These are phyloP conservation scores for Boletus rubescentipes DNA, from an alignment of 768 basidiomycete genomes.

Conservation along the genomic window DNA sequence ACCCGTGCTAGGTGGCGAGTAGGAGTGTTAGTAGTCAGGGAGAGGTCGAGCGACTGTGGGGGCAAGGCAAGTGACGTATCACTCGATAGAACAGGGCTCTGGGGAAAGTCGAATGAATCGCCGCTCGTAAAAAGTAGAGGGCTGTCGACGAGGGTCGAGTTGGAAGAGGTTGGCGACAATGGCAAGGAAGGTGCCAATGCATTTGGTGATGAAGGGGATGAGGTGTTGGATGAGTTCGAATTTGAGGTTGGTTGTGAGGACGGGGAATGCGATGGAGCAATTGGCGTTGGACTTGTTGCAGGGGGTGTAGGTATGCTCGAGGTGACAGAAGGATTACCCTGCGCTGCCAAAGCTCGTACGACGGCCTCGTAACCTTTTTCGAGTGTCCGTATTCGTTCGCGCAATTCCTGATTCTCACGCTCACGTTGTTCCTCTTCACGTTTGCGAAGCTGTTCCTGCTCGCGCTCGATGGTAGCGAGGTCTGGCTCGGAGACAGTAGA, in stretches of 20 bases:
- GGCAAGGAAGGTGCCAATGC: constrained; percentile 35
- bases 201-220: constrained; percentile 24
- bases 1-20: constrained; percentile 99
- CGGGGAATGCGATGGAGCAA: constrained; percentile 20
- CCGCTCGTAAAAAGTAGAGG: constrained; percentile 27
- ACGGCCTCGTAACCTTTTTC: constrained; percentile 83
- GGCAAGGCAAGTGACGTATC: constrained; percentile 28
- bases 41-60: constrained; percentile 32
- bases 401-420: constrained; percentile 71
- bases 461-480: constrained; percentile 24
- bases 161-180: constrained; percentile 43
- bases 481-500: constrained; percentile 18
- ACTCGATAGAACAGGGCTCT: constrained; percentile 38
- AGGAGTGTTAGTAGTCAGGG: constrained; percentile 47
- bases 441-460: constrained; percentile 33
- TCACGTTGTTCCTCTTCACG: constrained; percentile 45
- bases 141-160: constrained; percentile 38
- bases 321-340: constrained; percentile 39
- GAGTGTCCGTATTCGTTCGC: constrained; percentile 72
- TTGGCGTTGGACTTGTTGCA: constrained; percentile 8
- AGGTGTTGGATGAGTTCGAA: constrained; percentile 19
- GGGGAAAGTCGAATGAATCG: constrained; percentile 33
- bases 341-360: constrained; percentile 68
- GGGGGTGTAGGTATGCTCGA: constrained; percentile 16
- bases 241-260: constrained; percentile 24